These are phyloP conservation scores for Furcasterigmium sp. DNA, from an alignment of 2,329 filamentous ascomycete genomes.

Conservation along the genomic window DNA sequence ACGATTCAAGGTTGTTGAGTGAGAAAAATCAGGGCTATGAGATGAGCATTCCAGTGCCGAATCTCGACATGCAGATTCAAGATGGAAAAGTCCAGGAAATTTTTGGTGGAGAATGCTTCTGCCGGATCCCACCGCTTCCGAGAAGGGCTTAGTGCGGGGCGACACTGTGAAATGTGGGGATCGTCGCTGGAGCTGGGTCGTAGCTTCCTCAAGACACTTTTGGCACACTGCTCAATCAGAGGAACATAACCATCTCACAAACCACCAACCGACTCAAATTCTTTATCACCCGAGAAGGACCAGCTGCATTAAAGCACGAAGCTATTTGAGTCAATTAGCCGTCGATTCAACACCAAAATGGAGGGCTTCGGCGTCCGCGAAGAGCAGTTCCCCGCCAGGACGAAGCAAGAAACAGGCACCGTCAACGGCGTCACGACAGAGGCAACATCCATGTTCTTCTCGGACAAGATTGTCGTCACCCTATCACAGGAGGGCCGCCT, in stretches of 20 bases:
- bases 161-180: constrained; percentile 8
- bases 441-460: constrained; percentile 67
- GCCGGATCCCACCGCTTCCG: constrained; percentile 27
- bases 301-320: too few species aligned
- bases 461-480: constrained; percentile 87
- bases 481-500: constrained; percentile 80
- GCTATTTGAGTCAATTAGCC: too few species aligned
- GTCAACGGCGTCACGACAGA: constrained; percentile 69
- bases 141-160: constrained; percentile 29
- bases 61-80: not conserved
- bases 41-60: not conserved
- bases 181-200: not conserved
- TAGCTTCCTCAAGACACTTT: too few species aligned
- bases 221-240: too few species aligned
- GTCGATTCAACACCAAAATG: constrained; percentile 24
- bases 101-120: constrained; percentile 27
- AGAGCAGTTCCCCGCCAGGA: constrained; percentile 64
- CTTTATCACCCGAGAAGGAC: too few species aligned
- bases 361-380: constrained; percentile 32
- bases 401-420: constrained; percentile 51
- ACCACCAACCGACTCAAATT: too few species aligned
- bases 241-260: too few species aligned
- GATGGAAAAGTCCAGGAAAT: constrained; percentile 19
- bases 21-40: not conserved
- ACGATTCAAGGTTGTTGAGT: too few species aligned